Evolutionary conservation across 139 green algal genomes (phyloP).

Genomic region (Monoraphidium neglectum): DNA sequence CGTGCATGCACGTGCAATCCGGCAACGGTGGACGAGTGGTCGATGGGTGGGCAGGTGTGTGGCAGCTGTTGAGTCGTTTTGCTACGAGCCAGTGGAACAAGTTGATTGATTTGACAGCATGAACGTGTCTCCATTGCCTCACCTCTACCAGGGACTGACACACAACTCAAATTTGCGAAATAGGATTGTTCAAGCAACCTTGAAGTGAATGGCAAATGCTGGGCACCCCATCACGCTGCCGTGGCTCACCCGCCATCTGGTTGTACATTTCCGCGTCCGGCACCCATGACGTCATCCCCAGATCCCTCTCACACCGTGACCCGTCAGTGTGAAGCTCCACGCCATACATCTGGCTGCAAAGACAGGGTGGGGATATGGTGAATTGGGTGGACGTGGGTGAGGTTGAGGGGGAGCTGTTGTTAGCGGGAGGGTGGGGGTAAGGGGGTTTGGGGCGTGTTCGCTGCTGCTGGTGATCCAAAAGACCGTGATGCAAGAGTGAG

Average conservation of each 20-base stretch:
- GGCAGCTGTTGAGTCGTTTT: no score
- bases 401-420: background rate
- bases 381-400: background rate
- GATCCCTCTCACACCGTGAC: constrained; percentile 9
- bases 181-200: no score
- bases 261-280: background rate
- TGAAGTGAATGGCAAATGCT: no score
- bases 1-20: no score
- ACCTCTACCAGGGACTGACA: no score
- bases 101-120: no score
- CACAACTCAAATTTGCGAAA: no score
- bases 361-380: background rate
- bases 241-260: constrained; percentile 20
- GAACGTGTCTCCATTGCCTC: no score
- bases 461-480: constrained; percentile 2
- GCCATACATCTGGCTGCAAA: constrained; percentile 3
- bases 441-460: constrained; percentile 7
- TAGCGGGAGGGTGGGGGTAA: background rate
- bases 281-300: constrained; percentile 28
- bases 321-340: constrained; percentile 10
- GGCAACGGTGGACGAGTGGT: no score
- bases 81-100: no score
- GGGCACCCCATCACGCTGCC: constrained; percentile 13
- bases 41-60: no score
- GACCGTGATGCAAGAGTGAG: no score